Evolutionary conservation across 140 eudicot genomes (phyloP).

Genomic region (Senecio squalidus): DNA sequence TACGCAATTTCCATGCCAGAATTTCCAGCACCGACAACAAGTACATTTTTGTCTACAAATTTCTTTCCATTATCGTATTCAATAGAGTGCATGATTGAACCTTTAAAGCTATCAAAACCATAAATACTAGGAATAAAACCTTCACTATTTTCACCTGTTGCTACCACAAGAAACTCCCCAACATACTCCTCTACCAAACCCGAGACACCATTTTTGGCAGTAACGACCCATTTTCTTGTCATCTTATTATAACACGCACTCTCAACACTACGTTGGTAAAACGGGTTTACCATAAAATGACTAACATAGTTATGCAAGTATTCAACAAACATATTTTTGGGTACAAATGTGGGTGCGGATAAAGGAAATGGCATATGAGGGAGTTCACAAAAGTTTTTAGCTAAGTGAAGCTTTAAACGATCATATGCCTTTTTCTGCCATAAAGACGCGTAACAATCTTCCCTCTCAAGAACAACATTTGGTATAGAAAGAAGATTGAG

Average conservation of each 20-base stretch:
- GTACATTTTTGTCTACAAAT: conserved; percentile 22
- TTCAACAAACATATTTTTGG: conserved; percentile 32
- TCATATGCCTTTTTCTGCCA: conserved; percentile 52
- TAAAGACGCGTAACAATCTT: conserved; percentile 45
- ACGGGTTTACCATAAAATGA: conserved; percentile 21
- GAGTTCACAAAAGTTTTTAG: conserved; percentile 44
- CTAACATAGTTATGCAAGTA: conserved; percentile 38
- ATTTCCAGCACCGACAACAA: conserved; percentile 50
- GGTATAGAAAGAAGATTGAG: conserved; percentile 38
- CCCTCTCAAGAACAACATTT: conserved; percentile 42
- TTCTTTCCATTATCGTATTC: conserved; percentile 30
- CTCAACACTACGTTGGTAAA: conserved; percentile 22
- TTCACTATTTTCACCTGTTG: conserved; percentile 40
- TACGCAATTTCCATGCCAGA: conserved; percentile 51
- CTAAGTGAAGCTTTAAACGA: conserved; percentile 51
- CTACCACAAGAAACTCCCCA: conserved; percentile 37
- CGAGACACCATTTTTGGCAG: conserved; percentile 16
- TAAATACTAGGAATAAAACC: conserved; percentile 24
- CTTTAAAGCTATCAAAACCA: conserved; percentile 31
- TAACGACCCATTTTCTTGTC: conserved; percentile 26
- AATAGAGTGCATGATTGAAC: conserved; percentile 30
- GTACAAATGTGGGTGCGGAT: conserved; percentile 36
- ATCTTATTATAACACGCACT: conserved; percentile 15
- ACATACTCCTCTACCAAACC: conserved; percentile 25
- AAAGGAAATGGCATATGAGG: conserved; percentile 49